These are phyloP conservation scores for Dissophora ornata DNA, from an alignment of 192 early-diverging fungal species.

Conservation along the genomic window DNA sequence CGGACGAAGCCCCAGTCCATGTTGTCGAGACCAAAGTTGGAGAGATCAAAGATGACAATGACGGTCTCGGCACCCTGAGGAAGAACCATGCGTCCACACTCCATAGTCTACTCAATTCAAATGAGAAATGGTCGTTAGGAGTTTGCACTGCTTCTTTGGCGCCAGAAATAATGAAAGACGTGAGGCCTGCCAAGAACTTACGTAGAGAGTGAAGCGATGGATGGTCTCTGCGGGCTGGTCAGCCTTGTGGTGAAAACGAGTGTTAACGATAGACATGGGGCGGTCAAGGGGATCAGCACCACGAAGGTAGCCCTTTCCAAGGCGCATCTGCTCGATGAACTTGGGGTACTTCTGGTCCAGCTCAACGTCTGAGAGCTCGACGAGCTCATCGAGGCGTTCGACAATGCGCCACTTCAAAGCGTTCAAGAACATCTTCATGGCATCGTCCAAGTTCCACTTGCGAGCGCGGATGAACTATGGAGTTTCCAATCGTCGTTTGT, in stretches of 20 bases:
- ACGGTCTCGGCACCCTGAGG: constrained; percentile 70
- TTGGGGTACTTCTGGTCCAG: constrained; percentile 56
- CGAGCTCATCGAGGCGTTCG: constrained; percentile 59
- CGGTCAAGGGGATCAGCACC: constrained; percentile 60
- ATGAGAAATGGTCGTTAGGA: background rate
- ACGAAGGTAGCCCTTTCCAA: constrained; percentile 62
- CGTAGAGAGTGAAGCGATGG: constrained; percentile 75
- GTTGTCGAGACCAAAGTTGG: constrained; percentile 79
- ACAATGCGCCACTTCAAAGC: constrained; percentile 82
- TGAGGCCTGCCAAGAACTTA: too few relatives aligned
- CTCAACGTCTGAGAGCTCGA: constrained; percentile 59
- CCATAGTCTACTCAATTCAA: constrained; percentile 63
- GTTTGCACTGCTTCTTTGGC: too few relatives aligned
- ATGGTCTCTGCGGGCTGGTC: constrained; percentile 74
- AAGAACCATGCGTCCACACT: constrained; percentile 70
- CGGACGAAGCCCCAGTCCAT: constrained; percentile 72
- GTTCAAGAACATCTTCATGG: constrained; percentile 79
- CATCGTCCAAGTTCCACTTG: constrained; percentile 88
- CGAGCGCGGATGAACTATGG: constrained; percentile 85
- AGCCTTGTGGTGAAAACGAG: constrained; percentile 62
- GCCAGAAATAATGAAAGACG: too few relatives aligned
- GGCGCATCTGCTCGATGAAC: constrained; percentile 55
- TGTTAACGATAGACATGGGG: constrained; percentile 61
- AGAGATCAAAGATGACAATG: constrained; percentile 83
- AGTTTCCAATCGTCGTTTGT: too few relatives aligned